phyloP scores from a whole-genome alignment of 2,329 filamentous ascomycete species.

The Penicillium sp. region DNA sequence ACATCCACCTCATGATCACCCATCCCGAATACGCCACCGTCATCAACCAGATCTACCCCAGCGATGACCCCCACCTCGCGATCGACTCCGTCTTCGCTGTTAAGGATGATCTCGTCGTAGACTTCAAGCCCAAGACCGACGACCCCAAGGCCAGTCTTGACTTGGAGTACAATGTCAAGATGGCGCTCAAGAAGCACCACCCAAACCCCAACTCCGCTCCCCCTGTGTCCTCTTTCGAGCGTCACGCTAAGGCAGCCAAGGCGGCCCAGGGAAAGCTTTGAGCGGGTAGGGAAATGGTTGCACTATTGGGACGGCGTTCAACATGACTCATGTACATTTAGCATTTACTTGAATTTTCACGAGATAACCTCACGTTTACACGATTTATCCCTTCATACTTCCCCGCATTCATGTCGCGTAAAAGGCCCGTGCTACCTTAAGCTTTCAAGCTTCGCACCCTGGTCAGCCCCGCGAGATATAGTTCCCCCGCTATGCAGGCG shows the following conservation, averaged over 20 bases:
- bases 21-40: slow-evolving; percentile 57
- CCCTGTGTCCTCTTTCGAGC: slow-evolving; percentile 40
- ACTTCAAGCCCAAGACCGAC: slow-evolving; percentile 54
- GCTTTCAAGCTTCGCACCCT: background rate
- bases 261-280: slow-evolving; percentile 13
- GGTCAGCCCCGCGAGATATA: background rate
- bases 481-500: background rate
- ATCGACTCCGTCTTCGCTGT: slow-evolving; percentile 62
- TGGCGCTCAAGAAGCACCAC: slow-evolving; percentile 49
- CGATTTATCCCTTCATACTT: background rate
- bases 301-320: slow-evolving; percentile 5
- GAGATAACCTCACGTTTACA: slow-evolving; percentile 1
- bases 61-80: slow-evolving; percentile 56
- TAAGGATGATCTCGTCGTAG: slow-evolving; percentile 59
- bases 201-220: slow-evolving; percentile 41
- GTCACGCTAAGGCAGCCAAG: slow-evolving; percentile 30
- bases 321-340: slow-evolving; percentile 7
- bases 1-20: slow-evolving; percentile 59
- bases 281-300: slow-evolving; percentile 1
- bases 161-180: slow-evolving; percentile 60
- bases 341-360: slow-evolving; percentile 8
- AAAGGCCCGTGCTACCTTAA: background rate
- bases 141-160: slow-evolving; percentile 57
- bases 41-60: slow-evolving; percentile 59
- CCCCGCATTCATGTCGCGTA: background rate